Percentiles rank a stretch among this genome's conserved stretches.
Evolutionary conservation across 257 asterid genomes (phyloP).

Genomic region (Solanum lycopersicoides): DNA sequence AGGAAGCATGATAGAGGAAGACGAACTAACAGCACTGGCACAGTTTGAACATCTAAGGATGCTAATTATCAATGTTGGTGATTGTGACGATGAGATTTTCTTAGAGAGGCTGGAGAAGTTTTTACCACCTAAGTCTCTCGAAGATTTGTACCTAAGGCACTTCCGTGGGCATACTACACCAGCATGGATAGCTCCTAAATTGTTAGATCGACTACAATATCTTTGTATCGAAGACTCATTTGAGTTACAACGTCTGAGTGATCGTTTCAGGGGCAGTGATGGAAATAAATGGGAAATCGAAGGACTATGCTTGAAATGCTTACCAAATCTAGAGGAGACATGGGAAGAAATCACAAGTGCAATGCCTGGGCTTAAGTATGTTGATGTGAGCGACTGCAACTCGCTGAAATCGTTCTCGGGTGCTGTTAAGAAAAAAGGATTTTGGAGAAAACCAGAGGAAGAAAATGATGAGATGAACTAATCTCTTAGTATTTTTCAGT

Average conservation of each 20-base stretch:
- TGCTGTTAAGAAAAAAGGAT: neutral
- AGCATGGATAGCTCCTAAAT: constrained; percentile 10
- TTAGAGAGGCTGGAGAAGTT: neutral
- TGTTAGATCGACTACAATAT: constrained; percentile 6
- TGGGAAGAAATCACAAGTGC: neutral
- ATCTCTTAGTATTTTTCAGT: neutral
- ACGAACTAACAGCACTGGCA: neutral
- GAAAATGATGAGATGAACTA: neutral
- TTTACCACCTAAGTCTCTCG: neutral
- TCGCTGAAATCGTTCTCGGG: neutral
- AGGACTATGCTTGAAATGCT: constrained; percentile 14
- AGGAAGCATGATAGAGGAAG: constrained; percentile 8
- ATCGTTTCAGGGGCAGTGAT: neutral
- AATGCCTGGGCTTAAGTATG: neutral
- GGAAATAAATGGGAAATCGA: neutral
- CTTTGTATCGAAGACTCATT: constrained; percentile 13
- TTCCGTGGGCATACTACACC: constrained; percentile 12
- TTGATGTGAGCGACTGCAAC: constrained; percentile 10
- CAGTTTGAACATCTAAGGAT: constrained; percentile 1
- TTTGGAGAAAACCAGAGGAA: neutral
- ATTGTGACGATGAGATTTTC: neutral
- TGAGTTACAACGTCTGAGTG: neutral
- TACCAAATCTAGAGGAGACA: constrained; percentile 2
- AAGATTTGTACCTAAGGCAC: constrained; percentile 13
- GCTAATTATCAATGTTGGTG: neutral